Base-by-base conservation (phyloP, 306 rosid species). In the Trifolium subterraneum region DNA sequence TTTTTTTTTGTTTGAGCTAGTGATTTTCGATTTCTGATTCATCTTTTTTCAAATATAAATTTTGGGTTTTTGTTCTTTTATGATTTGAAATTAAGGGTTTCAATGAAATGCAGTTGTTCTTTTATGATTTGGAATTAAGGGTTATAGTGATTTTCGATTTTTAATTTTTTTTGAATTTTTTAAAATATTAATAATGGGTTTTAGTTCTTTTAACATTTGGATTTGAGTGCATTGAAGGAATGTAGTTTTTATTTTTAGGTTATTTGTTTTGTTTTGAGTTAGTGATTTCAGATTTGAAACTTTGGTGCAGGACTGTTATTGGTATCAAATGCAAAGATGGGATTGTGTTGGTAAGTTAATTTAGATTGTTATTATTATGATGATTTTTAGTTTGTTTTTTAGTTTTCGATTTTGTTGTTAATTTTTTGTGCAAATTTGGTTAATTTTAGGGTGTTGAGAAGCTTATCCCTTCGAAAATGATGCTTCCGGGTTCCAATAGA, bases 291-390 rank as follows among this genome's bases (percentile, higher is more conserved):
- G 74, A 48, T 16, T 79, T 73, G 35, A n/a, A 58, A 47, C 16
- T 61, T 38, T 85, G 60, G 76, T 80, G 80, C 90, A 93, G 98
- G 87, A 94, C 99, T 81, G 99, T 94, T 47, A 85, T 94, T 80
- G 99, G 97, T 55, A 94, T 94, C 90, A 94, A 82, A 78, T 94
- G 99, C 89, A 92, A 87, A 82, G 99, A 94, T 39, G 99, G 99
- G 38, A 68, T 94, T 70, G 99, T 94, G 47, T 51, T 94, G 98
- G 98, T 93, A 75, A 78, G 41, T 15, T 22, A 39, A 51, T 50
- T 3, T 59, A 16, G 60, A 38, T 62, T 62, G 47, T 62, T 10
- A 52, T 71, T 71, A 52, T 71, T 71, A 22, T 38, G 3, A 3
- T 52, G 29, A 0, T 74, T 9, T 68, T 8, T 15, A 27, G 38